Base-by-base conservation (phyloP, 2,329 filamentous ascomycete species). In the Diaporthe citriasiana region DNA sequence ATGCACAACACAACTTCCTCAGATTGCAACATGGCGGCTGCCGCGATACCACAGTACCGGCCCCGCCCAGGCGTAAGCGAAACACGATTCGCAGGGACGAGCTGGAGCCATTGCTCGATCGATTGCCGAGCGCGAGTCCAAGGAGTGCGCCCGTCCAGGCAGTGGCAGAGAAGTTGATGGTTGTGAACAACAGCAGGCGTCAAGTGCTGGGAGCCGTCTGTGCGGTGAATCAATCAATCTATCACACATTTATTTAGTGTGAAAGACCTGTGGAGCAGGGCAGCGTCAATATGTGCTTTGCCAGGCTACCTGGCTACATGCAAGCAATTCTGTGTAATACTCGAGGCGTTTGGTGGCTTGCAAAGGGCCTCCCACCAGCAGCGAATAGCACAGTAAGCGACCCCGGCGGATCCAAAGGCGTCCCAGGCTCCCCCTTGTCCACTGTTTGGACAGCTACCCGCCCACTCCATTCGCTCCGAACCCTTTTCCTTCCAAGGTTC, bases 11-110 rank as follows among this genome's bases (percentile, higher is more conserved):
- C 63, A 40, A 53, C 9, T 12, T 35, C 63, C 22, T 22, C 45
- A 53, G 47, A 40, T 40, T 68, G 63, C 63, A 53, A 68, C 63
- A 40, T 40, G 63, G 63, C 63, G 63, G 63, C 45, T 40, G 47
- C 45, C 30, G 47, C 63, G 47, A 68, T 51, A 68, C 22, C 40
- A 50, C 42, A 8, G 22, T 68, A 51, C 45, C 30, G 45, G 47
- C 47, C 47, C 63, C 63, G 63, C 63, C 63, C 45, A 53, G 63
- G 47, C 63, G 47, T 53, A 38, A n/a, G 63, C 63, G 63, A 68
- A 40, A 68, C 63, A 40, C 63, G 63, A 53, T 40, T 68, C 47
- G 63, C 47, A 66, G 63, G 47, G 63, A 53, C 63, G 47, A 68
- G 63, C 47, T 51, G 63, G 42, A 66, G 47, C 63, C 45, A 40